Evolutionary conservation across 2,329 filamentous ascomycete genomes (phyloP).

Genomic region (Phialophora expanda): DNA sequence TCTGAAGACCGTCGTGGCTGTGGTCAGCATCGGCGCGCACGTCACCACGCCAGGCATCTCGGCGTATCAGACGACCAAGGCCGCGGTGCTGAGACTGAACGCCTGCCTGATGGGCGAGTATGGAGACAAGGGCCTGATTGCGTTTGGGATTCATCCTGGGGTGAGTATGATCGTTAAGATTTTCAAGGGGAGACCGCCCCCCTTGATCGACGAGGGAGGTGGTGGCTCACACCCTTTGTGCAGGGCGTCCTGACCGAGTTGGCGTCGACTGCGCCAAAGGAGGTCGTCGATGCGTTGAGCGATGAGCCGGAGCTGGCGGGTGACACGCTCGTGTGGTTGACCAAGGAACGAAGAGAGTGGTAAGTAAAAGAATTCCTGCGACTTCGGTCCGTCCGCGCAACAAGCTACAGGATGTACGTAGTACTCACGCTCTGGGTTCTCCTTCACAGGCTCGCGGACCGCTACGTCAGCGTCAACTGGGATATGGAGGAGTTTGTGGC

Average conservation of each 20-base stretch:
- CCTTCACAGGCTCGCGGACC: constrained; percentile 36
- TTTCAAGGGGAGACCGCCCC: constrained; percentile 8
- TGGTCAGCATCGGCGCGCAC: constrained; percentile 51
- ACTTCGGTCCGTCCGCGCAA: constrained; percentile 16
- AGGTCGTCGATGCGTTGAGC: constrained; percentile 15
- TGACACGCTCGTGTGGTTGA: constrained; percentile 40
- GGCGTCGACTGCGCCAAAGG: constrained; percentile 10
- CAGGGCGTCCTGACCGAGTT: constrained; percentile 1
- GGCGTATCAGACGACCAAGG: constrained; percentile 56
- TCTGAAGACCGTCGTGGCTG: constrained; percentile 44
- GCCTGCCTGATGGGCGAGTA: constrained; percentile 56
- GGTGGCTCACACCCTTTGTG: no score
- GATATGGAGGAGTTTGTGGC: constrained; percentile 42
- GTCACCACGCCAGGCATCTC: constrained; percentile 45
- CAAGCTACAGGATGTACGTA: no score
- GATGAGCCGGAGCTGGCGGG: constrained; percentile 56
- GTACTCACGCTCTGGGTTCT: neutral
- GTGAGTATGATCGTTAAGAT: neutral
- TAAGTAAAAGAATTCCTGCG: constrained; percentile 21
- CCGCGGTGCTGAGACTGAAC: constrained; percentile 53
- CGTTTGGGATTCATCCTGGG: constrained; percentile 35
- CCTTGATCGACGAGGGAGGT: neutral
- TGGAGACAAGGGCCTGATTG: constrained; percentile 39
- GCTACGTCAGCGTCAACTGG: constrained; percentile 36
- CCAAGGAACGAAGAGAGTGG: constrained; percentile 40